Percentiles rank a stretch among this genome's conserved stretches.
These are phyloP conservation scores for Fusarium compactum DNA, from an alignment of 2,329 filamentous ascomycete species.

Conservation along the genomic window DNA sequence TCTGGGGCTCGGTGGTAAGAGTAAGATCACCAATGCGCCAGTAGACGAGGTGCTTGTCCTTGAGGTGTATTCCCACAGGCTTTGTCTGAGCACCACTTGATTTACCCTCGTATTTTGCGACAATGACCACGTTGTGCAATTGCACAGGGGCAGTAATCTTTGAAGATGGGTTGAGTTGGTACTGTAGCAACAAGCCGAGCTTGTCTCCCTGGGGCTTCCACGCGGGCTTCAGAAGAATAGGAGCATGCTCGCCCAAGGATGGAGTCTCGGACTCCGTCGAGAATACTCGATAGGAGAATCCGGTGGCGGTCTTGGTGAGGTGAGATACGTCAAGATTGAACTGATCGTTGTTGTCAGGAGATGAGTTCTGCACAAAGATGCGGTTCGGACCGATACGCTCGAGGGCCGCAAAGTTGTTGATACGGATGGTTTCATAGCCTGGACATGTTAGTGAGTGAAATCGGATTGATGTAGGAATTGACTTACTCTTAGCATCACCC, in stretches of 20 bases:
- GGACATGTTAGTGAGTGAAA: constrained; percentile 5
- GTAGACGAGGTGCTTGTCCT: constrained; percentile 81
- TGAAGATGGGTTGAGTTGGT: constrained; percentile 81
- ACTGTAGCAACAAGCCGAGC: constrained; percentile 86
- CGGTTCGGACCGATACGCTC: constrained; percentile 96
- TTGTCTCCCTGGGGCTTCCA: constrained; percentile 91
- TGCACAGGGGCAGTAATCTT: constrained; percentile 57
- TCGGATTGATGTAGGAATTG: not conserved
- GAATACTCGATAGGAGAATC: constrained; percentile 93
- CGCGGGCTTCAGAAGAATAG: constrained; percentile 77
- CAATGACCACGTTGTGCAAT: constrained; percentile 79
- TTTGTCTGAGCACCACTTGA: constrained; percentile 80
- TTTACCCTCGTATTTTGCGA: constrained; percentile 77
- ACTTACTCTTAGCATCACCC: constrained; percentile 63
- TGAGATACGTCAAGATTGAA: constrained; percentile 81
- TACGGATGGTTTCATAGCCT: constrained; percentile 76
- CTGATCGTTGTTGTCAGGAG: constrained; percentile 76
- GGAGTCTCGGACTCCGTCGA: constrained; percentile 68
- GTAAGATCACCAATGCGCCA: constrained; percentile 85
- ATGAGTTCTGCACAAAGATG: constrained; percentile 82
- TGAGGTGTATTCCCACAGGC: constrained; percentile 81
- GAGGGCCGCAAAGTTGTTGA: constrained; percentile 88
- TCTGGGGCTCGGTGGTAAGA: constrained; percentile 73
- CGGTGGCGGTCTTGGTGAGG: constrained; percentile 79
- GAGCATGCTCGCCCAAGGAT: constrained; percentile 68